Base-by-base conservation (phyloP, 495 filamentous ascomycete genomes). In the Neurospora africana region DNA sequence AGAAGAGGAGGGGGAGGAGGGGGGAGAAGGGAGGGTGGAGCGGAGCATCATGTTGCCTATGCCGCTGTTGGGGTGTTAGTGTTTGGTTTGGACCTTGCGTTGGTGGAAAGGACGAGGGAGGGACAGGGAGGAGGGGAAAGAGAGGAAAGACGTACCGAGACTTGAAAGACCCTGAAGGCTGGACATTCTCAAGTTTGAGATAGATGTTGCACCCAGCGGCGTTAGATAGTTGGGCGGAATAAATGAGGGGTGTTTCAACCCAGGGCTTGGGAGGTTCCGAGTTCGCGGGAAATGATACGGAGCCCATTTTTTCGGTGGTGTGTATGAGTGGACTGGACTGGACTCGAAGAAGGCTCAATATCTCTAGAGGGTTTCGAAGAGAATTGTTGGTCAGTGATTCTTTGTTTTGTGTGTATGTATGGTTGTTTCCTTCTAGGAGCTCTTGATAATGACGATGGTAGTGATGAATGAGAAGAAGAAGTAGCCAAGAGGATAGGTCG, bases 121-220 rank as follows among this genome's bases (percentile, higher is more conserved):
- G 5, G 61, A 9, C 30, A 7, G 43, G 15, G 65, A n/a, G n/a
- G n/a, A n/a, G 11, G 44, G 37, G 13, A 13, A 23, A 9, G 67
- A 30, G 19, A 13, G 5, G 7, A 43, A 21, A 27, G 69, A 27
- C 69, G 11, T 75, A 80, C 77, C 93, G 90, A 38, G 94, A 97
- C 81, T 98, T 99, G 89, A 98, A 99, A 11, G 93, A 96, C 65
- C 93, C 94, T 5, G 92, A 91, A 5, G 95, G 95, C 76, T 99
- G 95, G 76, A 95, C 88, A 81, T 92, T 92, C 73, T 99, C 95
- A 71, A 98, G 89, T 79, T 99, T 99, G 76, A 99, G 90, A 81
- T 91, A 94, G 82, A 98, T 88, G 73, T 88, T 86, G 78, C 91
- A 94, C 44, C 91, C 91, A 33, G 91, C 91, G n/a, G 84, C 85